Evolutionary conservation across 2,329 filamentous ascomycete genomes (phyloP).

Genomic region (Herpomyces periplanetae): DNA sequence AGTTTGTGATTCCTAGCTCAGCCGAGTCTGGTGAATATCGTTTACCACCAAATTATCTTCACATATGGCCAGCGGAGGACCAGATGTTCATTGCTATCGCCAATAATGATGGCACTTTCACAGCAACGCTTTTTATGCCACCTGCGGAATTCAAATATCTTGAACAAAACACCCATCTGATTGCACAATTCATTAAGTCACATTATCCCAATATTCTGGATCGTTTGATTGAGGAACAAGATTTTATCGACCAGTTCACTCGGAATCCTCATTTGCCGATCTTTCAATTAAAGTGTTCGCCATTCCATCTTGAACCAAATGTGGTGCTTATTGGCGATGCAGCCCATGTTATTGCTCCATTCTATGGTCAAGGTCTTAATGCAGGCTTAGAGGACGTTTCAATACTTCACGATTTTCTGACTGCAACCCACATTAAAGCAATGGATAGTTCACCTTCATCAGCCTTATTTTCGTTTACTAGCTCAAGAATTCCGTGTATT

Average conservation of each 20-base stretch:
- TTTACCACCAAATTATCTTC: constrained; percentile 66
- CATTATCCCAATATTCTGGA: constrained; percentile 55
- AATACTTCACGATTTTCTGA: constrained; percentile 36
- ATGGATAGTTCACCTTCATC: no score
- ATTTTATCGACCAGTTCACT: constrained; percentile 32
- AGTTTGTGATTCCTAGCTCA: constrained; percentile 31
- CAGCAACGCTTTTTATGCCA: constrained; percentile 66
- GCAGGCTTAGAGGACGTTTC: constrained; percentile 75
- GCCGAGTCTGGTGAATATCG: constrained; percentile 13
- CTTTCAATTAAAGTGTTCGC: constrained; percentile 66
- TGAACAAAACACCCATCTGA: constrained; percentile 16
- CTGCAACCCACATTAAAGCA: constrained; percentile 9
- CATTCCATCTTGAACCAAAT: constrained; percentile 37
- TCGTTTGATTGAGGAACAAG: constrained; percentile 20
- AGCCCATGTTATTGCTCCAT: constrained; percentile 88
- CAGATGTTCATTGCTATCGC: constrained; percentile 98
- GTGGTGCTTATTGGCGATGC: constrained; percentile 69
- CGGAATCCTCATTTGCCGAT: constrained; percentile 61
- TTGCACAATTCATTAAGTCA: constrained; percentile 33
- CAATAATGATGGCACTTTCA: constrained; percentile 25
- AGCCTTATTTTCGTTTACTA: no score
- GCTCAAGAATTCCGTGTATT: constrained; percentile 30
- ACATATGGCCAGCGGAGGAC: constrained; percentile 77
- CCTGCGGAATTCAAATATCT: constrained; percentile 24
- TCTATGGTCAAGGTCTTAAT: constrained; percentile 95